Evolutionary conservation across 345 rosid species (phyloP).

Genomic region (Arabidopsis suecica): DNA sequence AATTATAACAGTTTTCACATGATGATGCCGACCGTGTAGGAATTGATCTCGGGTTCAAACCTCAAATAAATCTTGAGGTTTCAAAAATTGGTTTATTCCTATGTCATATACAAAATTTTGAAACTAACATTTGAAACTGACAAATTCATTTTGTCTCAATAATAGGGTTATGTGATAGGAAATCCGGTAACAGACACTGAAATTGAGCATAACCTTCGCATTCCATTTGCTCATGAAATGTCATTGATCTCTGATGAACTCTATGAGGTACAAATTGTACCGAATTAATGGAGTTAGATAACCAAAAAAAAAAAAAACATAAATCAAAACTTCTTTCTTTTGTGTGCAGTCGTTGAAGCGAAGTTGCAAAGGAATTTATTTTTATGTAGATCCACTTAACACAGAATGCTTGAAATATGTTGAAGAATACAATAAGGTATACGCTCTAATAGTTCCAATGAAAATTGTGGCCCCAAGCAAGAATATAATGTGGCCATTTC

Average conservation of each 20-base stretch:
- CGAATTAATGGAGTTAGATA: no score
- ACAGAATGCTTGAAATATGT: not conserved
- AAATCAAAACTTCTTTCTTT: not conserved
- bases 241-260: not conserved
- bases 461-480: not conserved
- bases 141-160: not conserved
- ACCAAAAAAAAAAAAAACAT: not conserved
- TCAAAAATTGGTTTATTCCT: no score
- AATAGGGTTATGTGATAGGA: not conserved
- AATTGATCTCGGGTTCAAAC: conserved; percentile 6
- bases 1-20: no score
- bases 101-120: no score
- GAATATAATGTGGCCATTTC: not conserved
- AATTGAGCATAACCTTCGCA: not conserved
- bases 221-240: not conserved
- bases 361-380: conserved; percentile 24
- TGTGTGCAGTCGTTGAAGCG: conserved; percentile 50
- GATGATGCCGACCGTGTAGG: no score
- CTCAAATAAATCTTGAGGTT: conserved; percentile 37
- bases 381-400: not conserved
- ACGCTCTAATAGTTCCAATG: no score
- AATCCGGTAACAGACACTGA: not conserved
- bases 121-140: no score
- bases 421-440: not conserved
- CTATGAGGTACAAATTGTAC: not conserved